Conservation (phyloP, 768 basidiomycete species). For the Mrakia frigida region DNA sequence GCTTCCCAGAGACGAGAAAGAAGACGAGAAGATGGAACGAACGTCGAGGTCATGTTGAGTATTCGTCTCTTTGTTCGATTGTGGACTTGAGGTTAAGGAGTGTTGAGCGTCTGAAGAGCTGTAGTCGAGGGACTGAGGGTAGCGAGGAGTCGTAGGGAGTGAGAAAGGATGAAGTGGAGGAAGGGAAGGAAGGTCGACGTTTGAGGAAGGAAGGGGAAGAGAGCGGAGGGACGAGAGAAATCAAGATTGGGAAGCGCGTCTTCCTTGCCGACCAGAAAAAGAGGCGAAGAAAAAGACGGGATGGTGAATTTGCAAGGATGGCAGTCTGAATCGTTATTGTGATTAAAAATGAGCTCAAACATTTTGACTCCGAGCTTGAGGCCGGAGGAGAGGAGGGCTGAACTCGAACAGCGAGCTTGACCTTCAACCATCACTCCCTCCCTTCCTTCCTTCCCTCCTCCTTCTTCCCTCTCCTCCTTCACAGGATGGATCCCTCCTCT, state of each 20-base stretch:
- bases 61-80: background rate
- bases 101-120: background rate
- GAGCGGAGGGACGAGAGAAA: background rate
- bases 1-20: background rate
- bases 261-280: background rate
- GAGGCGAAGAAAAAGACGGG: no score
- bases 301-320: no score
- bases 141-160: background rate
- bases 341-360: no score
- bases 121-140: background rate
- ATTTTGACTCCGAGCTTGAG: background rate
- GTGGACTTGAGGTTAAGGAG: background rate
- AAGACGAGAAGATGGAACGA: background rate
- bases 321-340: no score
- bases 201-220: no score
- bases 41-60: background rate
- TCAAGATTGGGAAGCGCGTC: background rate
- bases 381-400: no score
- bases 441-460: background rate
- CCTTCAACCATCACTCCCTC: background rate
- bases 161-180: background rate
- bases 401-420: background rate
- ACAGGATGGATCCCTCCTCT: conserved; percentile 27
- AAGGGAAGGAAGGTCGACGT: background rate
- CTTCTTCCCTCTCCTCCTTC: background rate